Evolutionary conservation across 345 rosid genomes (phyloP), one percentile per base, ranked within the genome.

Genomic region (Aurinia saxatilis): DNA sequence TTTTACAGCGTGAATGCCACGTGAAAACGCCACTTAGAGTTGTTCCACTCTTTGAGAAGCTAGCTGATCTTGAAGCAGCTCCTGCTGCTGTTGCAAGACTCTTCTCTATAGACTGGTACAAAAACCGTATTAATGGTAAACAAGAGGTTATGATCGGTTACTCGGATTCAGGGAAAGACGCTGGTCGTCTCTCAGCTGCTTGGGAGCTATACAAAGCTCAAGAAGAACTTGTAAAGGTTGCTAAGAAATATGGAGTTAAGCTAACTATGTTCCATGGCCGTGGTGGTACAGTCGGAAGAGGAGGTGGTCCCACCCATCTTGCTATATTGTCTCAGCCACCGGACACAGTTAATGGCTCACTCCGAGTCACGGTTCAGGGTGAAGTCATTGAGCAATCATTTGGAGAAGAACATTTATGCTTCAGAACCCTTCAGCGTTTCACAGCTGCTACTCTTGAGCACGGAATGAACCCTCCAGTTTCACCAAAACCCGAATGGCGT

Each of bases 241-340:
- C 97, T 34, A 93, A 93, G 79, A 8, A 83, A 49, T 86, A 36
- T 60, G 95, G 97, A 34, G 86, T 93, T 34, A 93, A 93, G 78
- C 85, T 93, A 14, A 93, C 99, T 5, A 90, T 93, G 97, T 93
- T 93, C 79, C 99, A 93, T 64, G 99, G 99, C 15, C 96, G 99
- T 55, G 99, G 99, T 65, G 99, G 99, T 37, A 93, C 97, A 1
- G 97, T 93, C 17, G 99, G 99, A 69, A 80, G 99, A 80, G 99
- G 99, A 59, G 99, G 99, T 56, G 97, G 99, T 47, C 99, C 99
- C 16, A 90, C 97, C 42, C 97, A 93, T 77, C 96, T 93, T 62
- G 99, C 99, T 73, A 93, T 90, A 60, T 71, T 90, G 81, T 93
- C 99, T 75, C 99, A 93, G 81, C 99, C 97, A n/a, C 99, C 99